Percentiles rank a stretch among this genome's conserved stretches.
Evolutionary conservation across 768 basidiomycete genomes (phyloP).

Genomic region (Termitomyces sp.): DNA sequence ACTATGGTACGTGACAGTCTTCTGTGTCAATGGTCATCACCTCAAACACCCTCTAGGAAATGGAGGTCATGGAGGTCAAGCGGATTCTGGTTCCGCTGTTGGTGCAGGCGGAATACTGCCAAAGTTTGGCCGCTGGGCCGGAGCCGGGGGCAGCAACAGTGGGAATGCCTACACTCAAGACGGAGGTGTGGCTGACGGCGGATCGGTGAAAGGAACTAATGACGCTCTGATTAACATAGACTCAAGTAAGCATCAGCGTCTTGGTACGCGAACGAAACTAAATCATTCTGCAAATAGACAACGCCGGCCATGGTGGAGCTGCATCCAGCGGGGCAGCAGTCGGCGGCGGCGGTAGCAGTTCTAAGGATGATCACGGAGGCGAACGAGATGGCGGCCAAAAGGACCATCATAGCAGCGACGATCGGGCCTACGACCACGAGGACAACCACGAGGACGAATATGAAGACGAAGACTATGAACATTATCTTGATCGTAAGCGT

Average conservation of each 20-base stretch:
- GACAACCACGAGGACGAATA: background rate
- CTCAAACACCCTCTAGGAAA: slow-evolving; percentile 11
- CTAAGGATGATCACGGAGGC: background rate
- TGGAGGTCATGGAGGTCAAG: slow-evolving; percentile 28
- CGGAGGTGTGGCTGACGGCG: slow-evolving; percentile 30
- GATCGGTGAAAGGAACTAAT: slow-evolving; percentile 19
- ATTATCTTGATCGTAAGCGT: background rate
- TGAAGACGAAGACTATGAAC: background rate
- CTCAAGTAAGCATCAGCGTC: slow-evolving; percentile 23
- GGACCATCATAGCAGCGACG: background rate
- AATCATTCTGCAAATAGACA: slow-evolving; percentile 24
- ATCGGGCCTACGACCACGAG: background rate
- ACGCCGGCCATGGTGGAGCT: slow-evolving; percentile 29
- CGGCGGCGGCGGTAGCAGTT: slow-evolving; percentile 6
- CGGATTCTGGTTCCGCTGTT: slow-evolving; percentile 25
- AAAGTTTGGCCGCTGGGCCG: background rate
- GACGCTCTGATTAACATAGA: slow-evolving; percentile 23
- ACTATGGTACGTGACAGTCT: slow-evolving; percentile 21
- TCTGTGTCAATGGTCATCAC: background rate
- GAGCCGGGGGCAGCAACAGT: slow-evolving; percentile 10
- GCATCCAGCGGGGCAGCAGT: slow-evolving; percentile 24
- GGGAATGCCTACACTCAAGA: slow-evolving; percentile 23
- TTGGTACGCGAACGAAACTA: background rate
- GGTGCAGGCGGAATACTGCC: slow-evolving; percentile 1
- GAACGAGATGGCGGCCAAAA: background rate